Conservation (phyloP, 2,329 filamentous ascomycete genomes). For the Plectosphaerella plurivora region DNA sequence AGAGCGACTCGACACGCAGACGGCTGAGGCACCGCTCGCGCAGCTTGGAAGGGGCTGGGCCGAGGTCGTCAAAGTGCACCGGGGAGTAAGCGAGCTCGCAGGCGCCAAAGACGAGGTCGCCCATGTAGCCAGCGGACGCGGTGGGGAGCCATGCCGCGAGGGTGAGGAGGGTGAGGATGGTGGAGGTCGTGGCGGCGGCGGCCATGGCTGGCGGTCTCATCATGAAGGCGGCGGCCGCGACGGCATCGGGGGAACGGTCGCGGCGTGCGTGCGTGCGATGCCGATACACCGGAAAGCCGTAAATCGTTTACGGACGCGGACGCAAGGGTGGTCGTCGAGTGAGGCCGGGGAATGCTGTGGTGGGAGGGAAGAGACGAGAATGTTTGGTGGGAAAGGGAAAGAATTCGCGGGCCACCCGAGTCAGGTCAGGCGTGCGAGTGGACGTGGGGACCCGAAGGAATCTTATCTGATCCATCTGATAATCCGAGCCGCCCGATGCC, state of each 20-base stretch:
- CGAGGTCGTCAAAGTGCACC: conserved; percentile 25
- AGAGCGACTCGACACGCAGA: conserved; percentile 23
- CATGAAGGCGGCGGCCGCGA: not conserved
- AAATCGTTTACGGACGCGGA: conserved; percentile 32
- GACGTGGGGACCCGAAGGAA: too few relatives aligned
- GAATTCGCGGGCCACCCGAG: too few relatives aligned
- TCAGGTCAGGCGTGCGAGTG: too few relatives aligned
- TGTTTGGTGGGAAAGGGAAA: too few relatives aligned
- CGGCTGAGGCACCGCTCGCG: conserved; percentile 23
- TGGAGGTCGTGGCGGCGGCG: not conserved
- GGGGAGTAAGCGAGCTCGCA: conserved; percentile 22
- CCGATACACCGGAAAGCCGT: too few relatives aligned
- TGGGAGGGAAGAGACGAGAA: too few relatives aligned
- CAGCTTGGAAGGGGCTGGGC: conserved; percentile 6
- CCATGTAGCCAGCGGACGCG: conserved; percentile 1
- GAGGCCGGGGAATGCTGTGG: too few relatives aligned
- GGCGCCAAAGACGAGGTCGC: conserved; percentile 22
- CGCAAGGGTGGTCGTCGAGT: conserved; percentile 16
- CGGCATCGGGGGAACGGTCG: conserved; percentile 12
- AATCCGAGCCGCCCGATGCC: too few relatives aligned
- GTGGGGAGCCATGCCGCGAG: conserved; percentile 5
- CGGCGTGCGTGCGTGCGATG: conserved; percentile 19
- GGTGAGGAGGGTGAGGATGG: not conserved
- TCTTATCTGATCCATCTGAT: too few relatives aligned
- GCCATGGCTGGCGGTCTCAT: not conserved